Percentiles rank a stretch among this genome's conserved stretches.
Evolutionary conservation across 2,329 filamentous ascomycete species (phyloP).

Genomic region (Colletotrichum sp.): DNA sequence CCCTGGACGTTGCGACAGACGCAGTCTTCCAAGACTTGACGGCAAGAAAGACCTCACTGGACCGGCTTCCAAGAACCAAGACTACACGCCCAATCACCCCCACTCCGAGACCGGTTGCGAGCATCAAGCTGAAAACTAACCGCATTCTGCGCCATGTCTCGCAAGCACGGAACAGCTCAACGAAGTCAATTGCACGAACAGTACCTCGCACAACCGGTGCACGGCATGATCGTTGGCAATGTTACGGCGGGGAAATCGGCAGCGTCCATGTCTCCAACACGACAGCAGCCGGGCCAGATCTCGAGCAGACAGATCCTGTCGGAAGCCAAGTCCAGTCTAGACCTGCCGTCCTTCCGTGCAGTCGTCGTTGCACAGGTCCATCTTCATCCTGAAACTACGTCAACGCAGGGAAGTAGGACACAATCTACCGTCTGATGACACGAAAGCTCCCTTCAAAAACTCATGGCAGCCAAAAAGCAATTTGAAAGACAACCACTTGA

Average conservation of each 20-base stretch:
- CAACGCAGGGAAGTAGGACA: constrained; percentile 4
- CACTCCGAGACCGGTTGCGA: background rate
- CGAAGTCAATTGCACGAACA: background rate
- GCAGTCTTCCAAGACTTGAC: background rate
- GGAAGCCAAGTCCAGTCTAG: background rate
- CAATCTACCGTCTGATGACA: background rate
- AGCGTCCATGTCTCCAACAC: background rate
- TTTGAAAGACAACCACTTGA: background rate
- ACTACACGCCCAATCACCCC: background rate
- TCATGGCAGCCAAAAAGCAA: background rate
- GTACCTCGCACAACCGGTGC: background rate
- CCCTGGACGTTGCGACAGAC: background rate
- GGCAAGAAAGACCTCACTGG: background rate
- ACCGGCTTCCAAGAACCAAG: background rate
- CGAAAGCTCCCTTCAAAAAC: constrained; percentile 8
- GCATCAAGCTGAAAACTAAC: background rate
- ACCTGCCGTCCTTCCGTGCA: background rate
- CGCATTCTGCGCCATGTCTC: background rate
- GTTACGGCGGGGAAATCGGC: background rate
- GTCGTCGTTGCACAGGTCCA: background rate
- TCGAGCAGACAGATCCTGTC: background rate
- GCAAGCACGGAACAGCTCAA: background rate
- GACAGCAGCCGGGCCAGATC: background rate
- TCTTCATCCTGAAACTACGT: constrained; percentile 3
- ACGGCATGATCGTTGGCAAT: background rate